Conservation (phyloP, 192 early-diverging fungal species). For the Coemansia sp. region DNA sequence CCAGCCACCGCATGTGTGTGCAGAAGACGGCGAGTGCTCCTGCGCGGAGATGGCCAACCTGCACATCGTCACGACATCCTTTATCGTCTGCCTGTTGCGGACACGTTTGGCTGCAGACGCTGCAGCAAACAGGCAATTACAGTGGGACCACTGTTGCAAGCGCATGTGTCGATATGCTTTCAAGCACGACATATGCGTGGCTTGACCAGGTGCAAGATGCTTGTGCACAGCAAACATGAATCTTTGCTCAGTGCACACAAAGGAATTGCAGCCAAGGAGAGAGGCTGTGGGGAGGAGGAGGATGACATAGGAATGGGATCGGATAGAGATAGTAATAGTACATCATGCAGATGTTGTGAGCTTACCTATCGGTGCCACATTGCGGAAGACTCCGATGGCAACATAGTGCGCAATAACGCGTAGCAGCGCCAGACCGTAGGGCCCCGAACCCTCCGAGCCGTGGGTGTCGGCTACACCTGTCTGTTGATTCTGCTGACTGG, state of each 20-base stretch:
- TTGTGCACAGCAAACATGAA: conserved; percentile 5
- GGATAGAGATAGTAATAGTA: background rate
- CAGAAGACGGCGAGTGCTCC: background rate
- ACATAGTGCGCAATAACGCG: conserved; percentile 54
- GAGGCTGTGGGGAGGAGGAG: background rate
- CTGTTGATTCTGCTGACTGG: conserved; percentile 35
- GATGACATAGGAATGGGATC: background rate
- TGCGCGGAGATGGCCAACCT: background rate
- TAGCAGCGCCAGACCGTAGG: conserved; percentile 49
- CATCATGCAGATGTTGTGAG: background rate
- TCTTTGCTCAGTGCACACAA: background rate
- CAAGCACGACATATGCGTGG: background rate
- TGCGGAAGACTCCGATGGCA: conserved; percentile 55
- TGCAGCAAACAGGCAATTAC: background rate
- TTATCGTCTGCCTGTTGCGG: background rate
- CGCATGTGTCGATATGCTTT: background rate
- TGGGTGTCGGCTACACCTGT: conserved; percentile 1
- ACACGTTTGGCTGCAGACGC: background rate
- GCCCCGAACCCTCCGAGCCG: conserved; percentile 38
- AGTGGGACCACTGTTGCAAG: background rate
- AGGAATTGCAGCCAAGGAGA: background rate
- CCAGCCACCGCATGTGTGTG: background rate
- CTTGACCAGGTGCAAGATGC: conserved; percentile 4
- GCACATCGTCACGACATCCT: background rate
- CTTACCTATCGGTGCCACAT: conserved; percentile 56